Conservation (phyloP, 2,329 filamentous ascomycete species). For the Clonostachys chloroleuca region DNA sequence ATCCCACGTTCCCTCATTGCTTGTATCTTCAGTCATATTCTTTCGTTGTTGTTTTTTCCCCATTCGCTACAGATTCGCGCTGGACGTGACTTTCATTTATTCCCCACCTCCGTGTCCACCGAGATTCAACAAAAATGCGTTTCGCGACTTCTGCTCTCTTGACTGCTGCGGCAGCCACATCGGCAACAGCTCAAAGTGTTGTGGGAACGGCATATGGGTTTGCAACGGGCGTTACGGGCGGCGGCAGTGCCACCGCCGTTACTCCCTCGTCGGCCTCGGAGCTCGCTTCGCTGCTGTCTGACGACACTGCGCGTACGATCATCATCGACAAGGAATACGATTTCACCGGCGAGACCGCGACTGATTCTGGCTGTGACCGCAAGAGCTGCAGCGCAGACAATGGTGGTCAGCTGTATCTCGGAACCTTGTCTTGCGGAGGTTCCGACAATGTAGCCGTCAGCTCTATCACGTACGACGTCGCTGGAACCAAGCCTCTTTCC, state of each 20-base stretch:
- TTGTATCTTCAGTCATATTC: too few species aligned
- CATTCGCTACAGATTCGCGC: too few species aligned
- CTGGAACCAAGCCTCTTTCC: slow-evolving; percentile 33
- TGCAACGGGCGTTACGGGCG: slow-evolving; percentile 52
- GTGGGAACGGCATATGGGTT: slow-evolving; percentile 34
- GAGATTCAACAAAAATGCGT: too few species aligned
- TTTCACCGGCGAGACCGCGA: slow-evolving; percentile 39
- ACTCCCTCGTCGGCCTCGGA: slow-evolving; percentile 49
- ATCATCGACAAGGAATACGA: slow-evolving; percentile 52
- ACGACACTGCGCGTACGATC: slow-evolving; percentile 49
- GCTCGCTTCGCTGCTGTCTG: slow-evolving; percentile 54
- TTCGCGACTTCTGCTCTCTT: too few species aligned
- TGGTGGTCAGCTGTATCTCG: slow-evolving; percentile 18
- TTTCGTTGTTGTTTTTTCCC: too few species aligned
- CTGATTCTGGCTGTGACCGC: slow-evolving; percentile 16
- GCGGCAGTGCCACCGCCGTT: slow-evolving; percentile 47
- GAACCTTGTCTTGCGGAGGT: slow-evolving; percentile 16
- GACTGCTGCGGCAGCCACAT: background rate
- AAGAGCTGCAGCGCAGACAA: slow-evolving; percentile 17
- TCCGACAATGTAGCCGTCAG: slow-evolving; percentile 12
- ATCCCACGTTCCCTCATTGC: too few species aligned
- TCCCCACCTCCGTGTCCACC: too few species aligned
- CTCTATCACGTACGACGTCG: slow-evolving; percentile 4
- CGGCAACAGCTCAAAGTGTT: slow-evolving; percentile 17
- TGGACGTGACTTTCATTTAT: too few species aligned